Base-by-base conservation (phyloP, 1,284 basidiomycete genomes). In the Thecaphora frezii region DNA sequence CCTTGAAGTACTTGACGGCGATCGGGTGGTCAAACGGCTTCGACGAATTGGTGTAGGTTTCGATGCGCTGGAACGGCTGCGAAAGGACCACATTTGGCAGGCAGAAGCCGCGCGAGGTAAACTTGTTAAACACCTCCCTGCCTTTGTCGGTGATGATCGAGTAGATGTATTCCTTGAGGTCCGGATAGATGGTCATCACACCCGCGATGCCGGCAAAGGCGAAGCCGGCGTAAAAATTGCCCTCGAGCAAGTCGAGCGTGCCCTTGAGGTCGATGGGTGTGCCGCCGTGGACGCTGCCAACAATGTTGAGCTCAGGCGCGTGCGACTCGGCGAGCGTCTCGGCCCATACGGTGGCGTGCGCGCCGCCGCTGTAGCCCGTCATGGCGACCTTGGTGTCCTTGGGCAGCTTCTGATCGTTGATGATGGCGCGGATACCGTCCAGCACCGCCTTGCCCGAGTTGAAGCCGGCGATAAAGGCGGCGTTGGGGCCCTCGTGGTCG, bases 211-310 rank as follows among this genome's bases (percentile, higher is more conserved):
- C 74, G 1, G 64, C 60, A 7, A 60, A 18, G 21, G 66, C 69
- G 48, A 76, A 71, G 2, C 71, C 71, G 19, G 74, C 58, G 38
- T 64, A 69, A 21, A 46, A n/a, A 3, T 54, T 50, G 14, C 37
- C 44, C 56, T 71, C 68, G 50, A 74, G 51, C 46, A 52, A 58
- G 30, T 26, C 44, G 50, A 73, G 63, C 5, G 53, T 58, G 39
- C 52, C 47, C 37, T 49, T 42, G 22, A 54, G 48, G 50, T 72
- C 67, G 22, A 70, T 48, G 12, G 74, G 65, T 38, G 72, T 63
- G 10, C 76, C 76, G 37, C 76, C 76, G 28, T 69, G 54, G 21
- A 67, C 61, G 49, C 66, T 58, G 21, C 71, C 73, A 9, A 66
- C 52, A 23, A 75, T 50, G 60, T 75, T 75, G 46, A 72, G 56